Evolutionary conservation across 176 grass and related monocot species (phyloP).

Genomic region (Phragmites australis): DNA sequence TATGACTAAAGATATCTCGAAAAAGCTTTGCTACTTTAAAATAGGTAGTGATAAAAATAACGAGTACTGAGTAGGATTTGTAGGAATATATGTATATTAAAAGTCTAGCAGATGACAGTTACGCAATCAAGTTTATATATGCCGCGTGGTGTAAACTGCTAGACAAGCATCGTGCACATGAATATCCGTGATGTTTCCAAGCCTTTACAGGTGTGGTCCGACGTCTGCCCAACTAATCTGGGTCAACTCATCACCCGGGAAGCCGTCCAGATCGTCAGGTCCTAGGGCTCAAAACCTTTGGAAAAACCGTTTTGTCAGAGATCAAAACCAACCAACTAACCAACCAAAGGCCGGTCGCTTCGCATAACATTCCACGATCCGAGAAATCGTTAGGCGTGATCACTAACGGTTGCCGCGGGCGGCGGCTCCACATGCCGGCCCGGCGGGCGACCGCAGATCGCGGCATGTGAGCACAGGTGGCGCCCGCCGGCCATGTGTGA

Average conservation of each 20-base stretch:
- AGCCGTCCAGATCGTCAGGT: background rate
- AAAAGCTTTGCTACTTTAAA: no score
- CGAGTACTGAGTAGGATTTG: no score
- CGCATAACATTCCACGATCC: no score
- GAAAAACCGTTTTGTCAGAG: background rate
- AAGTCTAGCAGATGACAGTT: no score
- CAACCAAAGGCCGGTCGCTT: background rate
- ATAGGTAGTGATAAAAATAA: no score
- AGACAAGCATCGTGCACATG: background rate
- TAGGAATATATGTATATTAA: no score
- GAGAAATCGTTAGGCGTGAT: no score
- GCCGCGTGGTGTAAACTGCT: background rate
- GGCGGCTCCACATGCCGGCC: no score
- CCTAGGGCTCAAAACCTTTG: background rate
- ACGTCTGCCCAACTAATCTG: background rate
- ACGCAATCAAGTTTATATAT: background rate
- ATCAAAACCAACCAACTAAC: background rate
- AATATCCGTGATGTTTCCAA: background rate
- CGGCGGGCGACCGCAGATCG: background rate
- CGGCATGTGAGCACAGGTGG: constrained; percentile 29
- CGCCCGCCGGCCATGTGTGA: constrained; percentile 12
- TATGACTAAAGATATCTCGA: no score
- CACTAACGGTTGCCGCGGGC: constrained; percentile 27
- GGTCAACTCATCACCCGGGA: background rate
- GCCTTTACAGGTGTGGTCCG: background rate